phyloP scores from a whole-genome alignment of 1,284 basidiomycete genomes.

The Irpex rosettiformis region DNA sequence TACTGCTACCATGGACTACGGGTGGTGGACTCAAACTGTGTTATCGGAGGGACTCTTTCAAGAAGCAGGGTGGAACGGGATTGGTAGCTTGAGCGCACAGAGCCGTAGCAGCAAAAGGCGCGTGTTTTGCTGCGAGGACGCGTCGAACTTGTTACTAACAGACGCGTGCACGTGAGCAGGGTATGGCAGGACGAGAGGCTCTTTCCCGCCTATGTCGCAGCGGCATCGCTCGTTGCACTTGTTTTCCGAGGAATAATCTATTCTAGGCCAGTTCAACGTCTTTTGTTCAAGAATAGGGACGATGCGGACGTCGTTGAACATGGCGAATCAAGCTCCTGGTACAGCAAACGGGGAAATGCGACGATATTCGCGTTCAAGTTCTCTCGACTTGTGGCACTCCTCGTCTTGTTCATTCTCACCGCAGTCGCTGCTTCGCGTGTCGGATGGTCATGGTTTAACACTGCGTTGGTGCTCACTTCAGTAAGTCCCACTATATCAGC shows the following conservation, averaged over 20 bases:
- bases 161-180: slow-evolving; percentile 2
- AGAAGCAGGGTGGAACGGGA: no score
- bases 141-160: not conserved
- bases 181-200: slow-evolving; percentile 21
- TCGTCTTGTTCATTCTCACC: slow-evolving; percentile 25
- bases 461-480: slow-evolving; percentile 5
- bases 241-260: slow-evolving; percentile 13
- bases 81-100: no score
- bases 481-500: slow-evolving; percentile 16
- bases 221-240: slow-evolving; percentile 17
- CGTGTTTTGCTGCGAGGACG: not conserved
- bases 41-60: no score
- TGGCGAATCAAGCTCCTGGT: not conserved
- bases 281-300: not conserved
- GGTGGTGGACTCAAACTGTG: no score
- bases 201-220: slow-evolving; percentile 22
- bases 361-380: slow-evolving; percentile 28
- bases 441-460: slow-evolving; percentile 8
- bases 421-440: slow-evolving; percentile 16
- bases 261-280: slow-evolving; percentile 11
- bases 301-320: not conserved
- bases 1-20: no score
- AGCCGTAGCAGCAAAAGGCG: no score
- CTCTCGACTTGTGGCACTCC: slow-evolving; percentile 21
- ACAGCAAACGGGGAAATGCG: slow-evolving; percentile 21